Evolutionary conservation across 805 yeast species (phyloP).

Genomic region (Debaryomyces tyrocola): DNA sequence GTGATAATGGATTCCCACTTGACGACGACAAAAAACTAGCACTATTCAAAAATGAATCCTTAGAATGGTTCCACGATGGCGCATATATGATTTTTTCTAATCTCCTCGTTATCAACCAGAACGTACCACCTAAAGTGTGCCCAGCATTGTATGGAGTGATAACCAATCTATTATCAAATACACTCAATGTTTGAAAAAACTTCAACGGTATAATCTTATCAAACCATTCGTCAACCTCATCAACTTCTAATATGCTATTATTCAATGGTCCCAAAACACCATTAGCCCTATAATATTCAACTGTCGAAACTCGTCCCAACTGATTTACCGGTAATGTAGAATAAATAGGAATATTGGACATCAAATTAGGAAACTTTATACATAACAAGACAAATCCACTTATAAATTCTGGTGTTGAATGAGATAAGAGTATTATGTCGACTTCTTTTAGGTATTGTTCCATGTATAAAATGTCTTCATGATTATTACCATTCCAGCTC

Average conservation of each 20-base stretch:
- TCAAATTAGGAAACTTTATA: conserved; percentile 52
- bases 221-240: conserved; percentile 78
- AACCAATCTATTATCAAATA: conserved; percentile 63
- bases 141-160: conserved; percentile 90
- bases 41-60: conserved; percentile 72
- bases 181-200: conserved; percentile 70
- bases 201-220: conserved; percentile 70
- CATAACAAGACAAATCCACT: conserved; percentile 78
- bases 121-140: conserved; percentile 88
- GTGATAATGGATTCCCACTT: conserved; percentile 62
- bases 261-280: conserved; percentile 76
- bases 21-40: conserved; percentile 29
- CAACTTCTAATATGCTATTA: conserved; percentile 57
- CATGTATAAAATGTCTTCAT: conserved; percentile 32
- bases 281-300: conserved; percentile 72
- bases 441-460: conserved; percentile 41
- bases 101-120: conserved; percentile 76
- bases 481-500: conserved; percentile 62
- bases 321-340: conserved; percentile 89
- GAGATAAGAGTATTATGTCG: conserved; percentile 79
- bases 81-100: conserved; percentile 85
- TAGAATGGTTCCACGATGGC: conserved; percentile 92
- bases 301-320: conserved; percentile 79
- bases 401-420: conserved; percentile 73
- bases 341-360: conserved; percentile 69